Conservation (phyloP, 129 eudicot genomes). For the Centella asiatica region DNA sequence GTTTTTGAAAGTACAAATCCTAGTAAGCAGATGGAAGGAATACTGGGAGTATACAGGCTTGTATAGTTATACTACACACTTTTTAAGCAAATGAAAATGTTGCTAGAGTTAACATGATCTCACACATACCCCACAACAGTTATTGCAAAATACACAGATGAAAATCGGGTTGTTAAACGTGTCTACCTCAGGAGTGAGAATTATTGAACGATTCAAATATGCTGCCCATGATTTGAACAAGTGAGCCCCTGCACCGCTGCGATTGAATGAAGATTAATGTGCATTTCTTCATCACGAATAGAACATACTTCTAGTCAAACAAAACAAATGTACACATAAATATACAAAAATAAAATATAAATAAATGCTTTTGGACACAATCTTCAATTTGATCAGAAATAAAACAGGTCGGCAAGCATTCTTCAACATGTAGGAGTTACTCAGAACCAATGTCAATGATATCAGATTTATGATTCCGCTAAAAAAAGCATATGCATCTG, state of each 20-base stretch:
- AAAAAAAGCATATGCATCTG: not conserved
- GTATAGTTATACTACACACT: not conserved
- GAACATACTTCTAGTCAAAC: not conserved
- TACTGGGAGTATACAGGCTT: not conserved
- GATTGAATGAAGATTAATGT: constrained; percentile 9
- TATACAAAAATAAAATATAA: not conserved
- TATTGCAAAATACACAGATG: not conserved
- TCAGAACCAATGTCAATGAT: not conserved
- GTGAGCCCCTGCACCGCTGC: constrained; percentile 98
- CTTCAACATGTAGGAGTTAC: not conserved
- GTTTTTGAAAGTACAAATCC: not conserved
- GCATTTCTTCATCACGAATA: constrained; percentile 8
- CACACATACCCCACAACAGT: not conserved
- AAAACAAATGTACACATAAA: not conserved
- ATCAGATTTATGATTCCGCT: not conserved
- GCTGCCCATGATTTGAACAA: constrained; percentile 93
- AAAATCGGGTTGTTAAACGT: not conserved
- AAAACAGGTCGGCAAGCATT: not conserved
- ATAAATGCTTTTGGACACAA: not conserved
- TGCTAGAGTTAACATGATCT: not conserved
- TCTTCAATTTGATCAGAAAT: not conserved
- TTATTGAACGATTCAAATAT: constrained; percentile 76
- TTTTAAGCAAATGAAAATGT: not conserved
- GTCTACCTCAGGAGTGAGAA: constrained; percentile 89
- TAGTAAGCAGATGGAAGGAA: not conserved